phyloP scores from a whole-genome alignment of 768 basidiomycete species.

The Kwoniella europaea region DNA sequence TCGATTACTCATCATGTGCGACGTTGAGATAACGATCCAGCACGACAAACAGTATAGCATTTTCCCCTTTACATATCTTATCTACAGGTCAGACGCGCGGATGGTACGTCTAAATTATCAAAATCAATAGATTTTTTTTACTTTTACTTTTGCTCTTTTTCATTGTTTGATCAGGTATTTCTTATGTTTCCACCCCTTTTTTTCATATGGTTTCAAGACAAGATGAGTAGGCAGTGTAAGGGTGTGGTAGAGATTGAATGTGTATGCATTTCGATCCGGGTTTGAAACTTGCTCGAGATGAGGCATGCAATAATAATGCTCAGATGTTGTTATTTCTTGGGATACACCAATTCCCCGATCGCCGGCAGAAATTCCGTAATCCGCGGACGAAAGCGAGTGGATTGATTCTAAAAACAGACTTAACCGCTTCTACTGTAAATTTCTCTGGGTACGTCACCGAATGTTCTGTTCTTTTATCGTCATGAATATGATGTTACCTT shows the following conservation, averaged over 20 bases:
- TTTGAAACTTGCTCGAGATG: background rate
- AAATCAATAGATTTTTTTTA: background rate
- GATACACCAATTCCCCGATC: background rate
- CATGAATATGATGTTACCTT: no score
- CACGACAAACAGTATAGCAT: conserved; percentile 3
- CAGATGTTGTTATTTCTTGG: no score
- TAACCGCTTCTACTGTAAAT: no score
- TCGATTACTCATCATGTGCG: background rate
- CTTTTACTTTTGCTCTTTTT: background rate
- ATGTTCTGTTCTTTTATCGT: no score
- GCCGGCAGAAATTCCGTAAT: background rate
- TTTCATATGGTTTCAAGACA: background rate
- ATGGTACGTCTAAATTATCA: conserved; percentile 13
- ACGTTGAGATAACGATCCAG: background rate
- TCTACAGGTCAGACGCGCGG: conserved; percentile 16
- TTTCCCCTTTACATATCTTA: background rate
- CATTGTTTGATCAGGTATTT: background rate
- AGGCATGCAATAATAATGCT: no score
- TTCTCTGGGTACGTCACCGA: no score
- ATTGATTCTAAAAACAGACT: background rate
- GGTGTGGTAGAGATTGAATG: background rate
- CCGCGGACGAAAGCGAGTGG: background rate
- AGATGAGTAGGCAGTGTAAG: background rate
- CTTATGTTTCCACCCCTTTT: background rate
- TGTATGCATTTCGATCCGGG: background rate